Base-by-base conservation (phyloP, 495 filamentous ascomycete species). In the Hypoxylon rickii region DNA sequence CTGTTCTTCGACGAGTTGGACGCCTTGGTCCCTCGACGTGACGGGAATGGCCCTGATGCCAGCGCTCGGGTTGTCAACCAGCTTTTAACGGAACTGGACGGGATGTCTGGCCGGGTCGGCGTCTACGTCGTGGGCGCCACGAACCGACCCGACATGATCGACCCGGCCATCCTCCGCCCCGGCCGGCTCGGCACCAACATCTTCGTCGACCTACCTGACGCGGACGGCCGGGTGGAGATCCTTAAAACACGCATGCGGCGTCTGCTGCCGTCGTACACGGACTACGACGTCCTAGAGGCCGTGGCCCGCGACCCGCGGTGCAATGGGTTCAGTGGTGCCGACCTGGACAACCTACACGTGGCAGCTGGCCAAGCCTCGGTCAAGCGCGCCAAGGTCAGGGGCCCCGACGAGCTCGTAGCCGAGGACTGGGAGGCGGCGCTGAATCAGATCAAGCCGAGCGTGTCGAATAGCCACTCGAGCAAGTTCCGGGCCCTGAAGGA, bases 1-100 rank as follows among this genome's bases (percentile, higher is more conserved):
- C 86, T 98, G 52, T 97, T 98, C 81, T 97, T 98, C 69, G 94
- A 98, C 71, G 94, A 98, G 70, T 78, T 98, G 24, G 94, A 98
- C 64, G 92, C 94, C 3, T 78, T 98, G 3, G 91, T 93, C 0
- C 93, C 95, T 1, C 83, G 83, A 32, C 86, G 94, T 34, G 90
- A 92, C 63, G 88, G 90, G 51, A 84, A 84, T 3, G 79, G 90
- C 7, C 89, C 86, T 11, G 92, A 97, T 67, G 86, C 89, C 24
- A 89, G 87, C 42, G 85, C 90, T 7, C 83, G 94, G 34, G 90
- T 98, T 15, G 94, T 98, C 52, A 98, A 97, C 69, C 95, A 94
- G 10, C 78, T 98, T 0, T 83, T 98, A n/a, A 97, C 94, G 1
- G 94, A 98, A 71, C 80, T 98, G 0, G 94, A 98, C 65, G 94